Evolutionary conservation across 2,329 filamentous ascomycete genomes (phyloP).

Genomic region (Talaromyces marneffei): DNA sequence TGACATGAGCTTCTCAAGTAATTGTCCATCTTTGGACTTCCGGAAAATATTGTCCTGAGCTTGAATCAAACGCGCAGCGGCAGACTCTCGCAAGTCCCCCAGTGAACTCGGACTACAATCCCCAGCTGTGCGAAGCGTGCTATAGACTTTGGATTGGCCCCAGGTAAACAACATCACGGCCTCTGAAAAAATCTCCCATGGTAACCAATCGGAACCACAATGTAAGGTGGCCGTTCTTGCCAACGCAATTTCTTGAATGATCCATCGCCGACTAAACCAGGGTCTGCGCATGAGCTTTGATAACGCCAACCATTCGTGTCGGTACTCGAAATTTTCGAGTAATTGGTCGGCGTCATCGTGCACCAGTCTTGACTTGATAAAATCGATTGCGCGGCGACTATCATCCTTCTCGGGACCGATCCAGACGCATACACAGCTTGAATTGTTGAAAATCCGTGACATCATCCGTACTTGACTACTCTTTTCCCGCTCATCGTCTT

Average conservation of each 20-base stretch:
- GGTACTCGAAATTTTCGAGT: not conserved
- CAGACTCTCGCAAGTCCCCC: slow-evolving; percentile 9
- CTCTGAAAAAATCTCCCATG: slow-evolving; percentile 18
- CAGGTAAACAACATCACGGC: slow-evolving; percentile 15
- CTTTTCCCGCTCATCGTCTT: slow-evolving; percentile 18
- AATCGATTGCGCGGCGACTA: slow-evolving; percentile 1
- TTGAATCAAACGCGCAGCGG: slow-evolving; percentile 19
- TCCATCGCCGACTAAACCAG: slow-evolving; percentile 17
- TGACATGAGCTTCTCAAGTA: slow-evolving; percentile 19
- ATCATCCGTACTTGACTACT: slow-evolving; percentile 21
- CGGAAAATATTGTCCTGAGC: slow-evolving; percentile 21
- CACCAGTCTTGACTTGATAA: not conserved
- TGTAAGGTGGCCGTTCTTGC: slow-evolving; percentile 17
- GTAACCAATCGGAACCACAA: slow-evolving; percentile 17
- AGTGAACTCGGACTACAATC: not conserved
- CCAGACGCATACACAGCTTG: slow-evolving; percentile 21
- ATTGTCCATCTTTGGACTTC: slow-evolving; percentile 17
- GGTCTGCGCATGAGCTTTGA: slow-evolving; percentile 9
- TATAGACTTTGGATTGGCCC: not conserved
- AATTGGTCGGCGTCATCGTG: not conserved
- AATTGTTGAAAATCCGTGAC: slow-evolving; percentile 19
- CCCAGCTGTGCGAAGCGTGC: not conserved
- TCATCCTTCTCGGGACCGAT: slow-evolving; percentile 17
- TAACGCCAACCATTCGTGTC: slow-evolving; percentile 7
- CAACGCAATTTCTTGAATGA: slow-evolving; percentile 19